Conservation (phyloP, 1,284 basidiomycete genomes). For the Heliocybe sulcata region DNA sequence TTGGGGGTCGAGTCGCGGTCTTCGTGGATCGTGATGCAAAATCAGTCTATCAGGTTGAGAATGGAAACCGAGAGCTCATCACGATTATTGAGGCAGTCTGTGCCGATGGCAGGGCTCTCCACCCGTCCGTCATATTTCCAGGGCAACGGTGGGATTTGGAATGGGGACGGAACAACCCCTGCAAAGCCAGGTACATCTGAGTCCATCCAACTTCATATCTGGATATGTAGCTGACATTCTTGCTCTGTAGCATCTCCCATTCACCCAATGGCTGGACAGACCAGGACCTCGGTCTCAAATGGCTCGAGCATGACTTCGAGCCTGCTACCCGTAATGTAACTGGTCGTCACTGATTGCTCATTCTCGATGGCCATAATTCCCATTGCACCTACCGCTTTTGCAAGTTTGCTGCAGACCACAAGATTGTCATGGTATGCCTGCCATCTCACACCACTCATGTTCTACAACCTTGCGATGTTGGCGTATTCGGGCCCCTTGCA, state of each 20-base stretch:
- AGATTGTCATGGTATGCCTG: conserved; percentile 16
- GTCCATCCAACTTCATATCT: neutral
- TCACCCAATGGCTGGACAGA: conserved; percentile 35
- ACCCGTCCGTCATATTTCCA: conserved; percentile 24
- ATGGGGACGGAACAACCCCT: conserved; percentile 22
- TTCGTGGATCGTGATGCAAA: conserved; percentile 17
- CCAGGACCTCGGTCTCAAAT: conserved; percentile 22
- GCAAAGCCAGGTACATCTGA: conserved; percentile 21
- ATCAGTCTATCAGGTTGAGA: conserved; percentile 17
- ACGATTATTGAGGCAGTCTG: conserved; percentile 27
- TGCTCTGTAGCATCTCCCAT: conserved; percentile 10
- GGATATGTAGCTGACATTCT: neutral
- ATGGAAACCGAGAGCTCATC: conserved; percentile 23
- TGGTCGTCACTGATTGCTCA: conserved; percentile 23
- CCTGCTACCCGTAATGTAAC: conserved; percentile 12
- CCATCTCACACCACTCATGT: conserved; percentile 20
- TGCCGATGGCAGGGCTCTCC: conserved; percentile 22
- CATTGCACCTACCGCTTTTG: conserved; percentile 25
- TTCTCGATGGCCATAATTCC: conserved; percentile 34
- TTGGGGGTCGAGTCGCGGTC: conserved; percentile 11
- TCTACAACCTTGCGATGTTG: conserved; percentile 19
- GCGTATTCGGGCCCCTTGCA: conserved; percentile 10
- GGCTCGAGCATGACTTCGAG: conserved; percentile 26
- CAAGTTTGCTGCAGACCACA: conserved; percentile 19
- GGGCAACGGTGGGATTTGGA: conserved; percentile 16